Percentiles rank a stretch among this genome's conserved stretches.
phyloP scores from a whole-genome alignment of 805 yeast species.

The Ogataea haglerorum region DNA sequence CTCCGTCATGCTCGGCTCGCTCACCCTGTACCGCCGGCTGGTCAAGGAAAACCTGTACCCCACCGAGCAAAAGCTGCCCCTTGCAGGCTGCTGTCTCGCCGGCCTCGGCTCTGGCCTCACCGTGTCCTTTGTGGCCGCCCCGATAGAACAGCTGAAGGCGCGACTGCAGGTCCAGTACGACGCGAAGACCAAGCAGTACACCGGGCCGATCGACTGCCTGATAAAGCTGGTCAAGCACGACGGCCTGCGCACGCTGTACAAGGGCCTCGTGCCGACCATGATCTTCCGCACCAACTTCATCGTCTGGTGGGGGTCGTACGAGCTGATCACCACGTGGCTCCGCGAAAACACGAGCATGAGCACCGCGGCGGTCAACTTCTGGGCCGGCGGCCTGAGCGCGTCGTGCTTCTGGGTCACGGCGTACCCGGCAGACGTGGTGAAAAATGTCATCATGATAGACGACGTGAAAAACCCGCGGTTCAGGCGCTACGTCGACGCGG shows the following conservation, averaged over 20 bases:
- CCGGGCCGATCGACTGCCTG: conserved; percentile 80
- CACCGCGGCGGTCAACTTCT: conserved; percentile 72
- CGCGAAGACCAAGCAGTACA: conserved; percentile 59
- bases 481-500: conserved; percentile 70
- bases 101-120: conserved; percentile 88
- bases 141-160: conserved; percentile 86
- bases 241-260: conserved; percentile 72
- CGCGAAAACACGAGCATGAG: conserved; percentile 61
- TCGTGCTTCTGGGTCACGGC: conserved; percentile 87
- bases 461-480: conserved; percentile 68
- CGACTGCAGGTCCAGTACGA: conserved; percentile 88
- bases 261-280: conserved; percentile 83
- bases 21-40: conserved; percentile 70
- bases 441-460: conserved; percentile 81
- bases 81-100: conserved; percentile 71
- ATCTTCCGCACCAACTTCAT: conserved; percentile 82
- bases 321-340: conserved; percentile 68
- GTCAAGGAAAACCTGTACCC: conserved; percentile 63
- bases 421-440: conserved; percentile 84
- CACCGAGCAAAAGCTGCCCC: conserved; percentile 61
- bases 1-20: conserved; percentile 82
- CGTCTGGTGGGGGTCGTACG: conserved; percentile 95
- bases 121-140: conserved; percentile 93
- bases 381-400: conserved; percentile 90
- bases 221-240: conserved; percentile 51